Evolutionary conservation across 352 stramenopile species (phyloP).

Genomic region (Globisporangium abappressorium): DNA sequence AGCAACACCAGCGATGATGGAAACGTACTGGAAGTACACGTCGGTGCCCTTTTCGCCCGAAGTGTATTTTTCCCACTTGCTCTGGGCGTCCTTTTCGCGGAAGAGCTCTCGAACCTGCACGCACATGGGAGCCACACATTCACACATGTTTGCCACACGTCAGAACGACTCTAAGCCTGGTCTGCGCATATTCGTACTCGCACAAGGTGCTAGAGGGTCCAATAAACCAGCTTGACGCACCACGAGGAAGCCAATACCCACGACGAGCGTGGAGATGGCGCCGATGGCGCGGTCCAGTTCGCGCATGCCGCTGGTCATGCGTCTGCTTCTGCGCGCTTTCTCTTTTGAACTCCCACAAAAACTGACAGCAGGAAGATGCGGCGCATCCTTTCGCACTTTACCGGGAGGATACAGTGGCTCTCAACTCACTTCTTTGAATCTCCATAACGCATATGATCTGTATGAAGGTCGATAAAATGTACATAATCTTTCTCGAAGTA

Average conservation of each 20-base stretch:
- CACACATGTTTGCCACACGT: constrained; percentile 1
- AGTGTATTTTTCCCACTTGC: constrained; percentile 58
- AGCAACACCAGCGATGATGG: background rate
- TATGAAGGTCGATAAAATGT: too few relatives aligned
- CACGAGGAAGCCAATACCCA: constrained; percentile 71
- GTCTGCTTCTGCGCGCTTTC: background rate
- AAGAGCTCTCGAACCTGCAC: constrained; percentile 61
- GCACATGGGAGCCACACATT: constrained; percentile 10
- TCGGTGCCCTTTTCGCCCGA: constrained; percentile 50
- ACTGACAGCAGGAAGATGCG: background rate
- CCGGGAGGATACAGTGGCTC: background rate
- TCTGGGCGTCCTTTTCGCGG: constrained; percentile 42
- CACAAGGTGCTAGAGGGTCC: background rate
- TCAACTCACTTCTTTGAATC: constrained; percentile 1
- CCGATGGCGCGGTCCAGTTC: constrained; percentile 79
- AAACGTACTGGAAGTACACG: constrained; percentile 69
- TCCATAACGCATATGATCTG: background rate
- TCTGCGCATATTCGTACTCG: background rate
- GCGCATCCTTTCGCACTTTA: constrained; percentile 16
- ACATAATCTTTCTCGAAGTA: background rate
- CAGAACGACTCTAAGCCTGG: background rate
- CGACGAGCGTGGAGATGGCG: constrained; percentile 65
- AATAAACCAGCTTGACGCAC: constrained; percentile 24
- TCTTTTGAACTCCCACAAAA: constrained; percentile 11
- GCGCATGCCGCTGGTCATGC: constrained; percentile 59